These are phyloP conservation scores for Pyricularia grisea DNA, from an alignment of 2,329 filamentous ascomycete genomes.

Conservation along the genomic window DNA sequence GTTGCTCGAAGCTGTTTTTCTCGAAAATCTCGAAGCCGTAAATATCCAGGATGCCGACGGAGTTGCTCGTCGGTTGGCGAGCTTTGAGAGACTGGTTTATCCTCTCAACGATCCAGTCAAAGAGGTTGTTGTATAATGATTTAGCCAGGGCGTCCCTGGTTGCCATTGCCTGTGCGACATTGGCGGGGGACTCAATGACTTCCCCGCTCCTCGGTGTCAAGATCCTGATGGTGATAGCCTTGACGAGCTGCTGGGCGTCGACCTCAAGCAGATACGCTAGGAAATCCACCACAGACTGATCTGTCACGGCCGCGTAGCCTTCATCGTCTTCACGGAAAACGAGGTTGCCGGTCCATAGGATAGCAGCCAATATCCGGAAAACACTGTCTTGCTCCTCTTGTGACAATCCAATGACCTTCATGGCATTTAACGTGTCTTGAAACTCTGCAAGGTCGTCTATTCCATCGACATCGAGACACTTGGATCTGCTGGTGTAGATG, in stretches of 20 bases:
- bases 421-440: conserved; percentile 82
- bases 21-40: conserved; percentile 99
- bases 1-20: conserved; percentile 96
- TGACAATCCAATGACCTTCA: conserved; percentile 84
- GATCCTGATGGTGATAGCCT: conserved; percentile 82
- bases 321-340: conserved; percentile 83
- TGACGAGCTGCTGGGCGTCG: conserved; percentile 67
- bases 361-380: conserved; percentile 85
- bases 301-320: conserved; percentile 77
- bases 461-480: conserved; percentile 88
- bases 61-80: conserved; percentile 64
- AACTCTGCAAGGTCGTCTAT: conserved; percentile 90
- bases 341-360: conserved; percentile 93
- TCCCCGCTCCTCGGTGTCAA: conserved; percentile 60
- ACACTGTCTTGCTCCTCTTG: conserved; percentile 91
- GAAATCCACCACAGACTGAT: conserved; percentile 89
- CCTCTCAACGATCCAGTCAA: conserved; percentile 95
- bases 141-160: conserved; percentile 88
- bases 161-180: conserved; percentile 74
- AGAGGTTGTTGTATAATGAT: conserved; percentile 95
- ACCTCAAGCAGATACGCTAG: conserved; percentile 90
- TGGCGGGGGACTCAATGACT: conserved; percentile 68
- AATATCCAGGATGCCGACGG: conserved; percentile 95
- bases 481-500: conserved; percentile 84
- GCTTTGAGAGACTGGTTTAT: conserved; percentile 84